phyloP scores from a whole-genome alignment of 2,329 filamentous ascomycete genomes.

The Hypoxylon sp. region DNA sequence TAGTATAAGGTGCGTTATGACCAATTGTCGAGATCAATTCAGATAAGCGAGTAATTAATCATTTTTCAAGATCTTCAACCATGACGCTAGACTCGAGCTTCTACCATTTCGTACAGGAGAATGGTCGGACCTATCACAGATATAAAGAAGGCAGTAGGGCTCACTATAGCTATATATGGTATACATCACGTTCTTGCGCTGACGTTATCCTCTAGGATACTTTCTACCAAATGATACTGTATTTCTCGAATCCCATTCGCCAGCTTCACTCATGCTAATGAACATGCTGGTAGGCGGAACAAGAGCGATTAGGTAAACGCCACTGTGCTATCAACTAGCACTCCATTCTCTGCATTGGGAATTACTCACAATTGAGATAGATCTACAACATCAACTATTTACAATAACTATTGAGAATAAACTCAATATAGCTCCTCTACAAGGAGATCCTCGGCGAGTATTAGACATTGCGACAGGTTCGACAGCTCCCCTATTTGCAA shows the following conservation, averaged over 20 bases:
- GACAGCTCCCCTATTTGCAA: neutral
- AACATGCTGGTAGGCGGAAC: slow-evolving; percentile 47
- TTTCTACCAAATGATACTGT: slow-evolving; percentile 54
- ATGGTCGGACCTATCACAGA: slow-evolving; percentile 53
- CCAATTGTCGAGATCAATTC: neutral
- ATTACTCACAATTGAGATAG: slow-evolving; percentile 42
- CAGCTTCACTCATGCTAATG: slow-evolving; percentile 3
- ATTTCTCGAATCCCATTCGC: slow-evolving; percentile 21
- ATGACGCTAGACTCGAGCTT: slow-evolving; percentile 50
- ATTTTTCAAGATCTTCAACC: slow-evolving; percentile 48
- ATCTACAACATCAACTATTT: slow-evolving; percentile 59
- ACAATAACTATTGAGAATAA: slow-evolving; percentile 58
- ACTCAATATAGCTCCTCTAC: slow-evolving; percentile 62
- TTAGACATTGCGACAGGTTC: slow-evolving; percentile 63
- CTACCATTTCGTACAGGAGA: slow-evolving; percentile 51
- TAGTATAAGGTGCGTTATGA: slow-evolving; percentile 33
- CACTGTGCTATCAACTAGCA: neutral
- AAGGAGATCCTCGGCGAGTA: slow-evolving; percentile 57
- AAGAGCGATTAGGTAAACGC: slow-evolving; percentile 52
- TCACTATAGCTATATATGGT: neutral
- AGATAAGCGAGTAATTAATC: slow-evolving; percentile 11
- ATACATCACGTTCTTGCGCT: neutral
- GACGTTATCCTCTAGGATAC: slow-evolving; percentile 48
- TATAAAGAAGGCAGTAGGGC: slow-evolving; percentile 53
- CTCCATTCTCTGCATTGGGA: neutral